Percentiles rank a stretch among this genome's conserved stretches.
phyloP scores from a whole-genome alignment of 2,329 filamentous ascomycete genomes.

The Remersonia thermophila region DNA sequence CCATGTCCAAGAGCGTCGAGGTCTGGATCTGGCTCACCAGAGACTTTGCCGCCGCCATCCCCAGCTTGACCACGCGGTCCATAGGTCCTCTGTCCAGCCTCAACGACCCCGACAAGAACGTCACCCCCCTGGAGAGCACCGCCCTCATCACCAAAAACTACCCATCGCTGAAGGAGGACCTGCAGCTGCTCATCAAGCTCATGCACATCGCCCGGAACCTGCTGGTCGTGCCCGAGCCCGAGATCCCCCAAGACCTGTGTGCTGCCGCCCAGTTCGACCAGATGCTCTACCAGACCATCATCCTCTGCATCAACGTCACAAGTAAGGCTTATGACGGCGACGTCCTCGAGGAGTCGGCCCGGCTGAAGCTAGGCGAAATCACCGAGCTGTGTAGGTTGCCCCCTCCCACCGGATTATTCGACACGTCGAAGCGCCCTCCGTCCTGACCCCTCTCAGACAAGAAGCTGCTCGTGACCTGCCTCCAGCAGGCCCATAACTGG shows the following conservation, averaged over 20 bases:
- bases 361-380: slow-evolving; percentile 47
- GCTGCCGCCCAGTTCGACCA: slow-evolving; percentile 53
- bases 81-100: slow-evolving; percentile 42
- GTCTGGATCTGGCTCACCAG: slow-evolving; percentile 54
- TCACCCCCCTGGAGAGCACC: slow-evolving; percentile 50
- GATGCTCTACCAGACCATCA: slow-evolving; percentile 53
- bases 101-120: slow-evolving; percentile 41
- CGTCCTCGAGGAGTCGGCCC: slow-evolving; percentile 44
- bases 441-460: slow-evolving; percentile 35
- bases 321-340: slow-evolving; percentile 57
- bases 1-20: slow-evolving; percentile 48
- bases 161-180: slow-evolving; percentile 45
- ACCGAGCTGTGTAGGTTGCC: slow-evolving; percentile 48
- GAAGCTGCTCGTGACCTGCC: slow-evolving; percentile 51
- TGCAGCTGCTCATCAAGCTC: slow-evolving; percentile 52
- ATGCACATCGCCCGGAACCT: slow-evolving; percentile 56
- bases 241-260: slow-evolving; percentile 54
- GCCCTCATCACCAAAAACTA: slow-evolving; percentile 52
- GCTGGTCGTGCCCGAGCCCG: slow-evolving; percentile 50
- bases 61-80: slow-evolving; percentile 46
- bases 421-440: not conserved
- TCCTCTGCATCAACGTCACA: slow-evolving; percentile 53
- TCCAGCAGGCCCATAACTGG: slow-evolving; percentile 59
- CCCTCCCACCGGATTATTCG: too few species aligned
- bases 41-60: slow-evolving; percentile 49